Base-by-base conservation (phyloP, 2,329 filamentous ascomycete genomes). In the Neonectria ditissima region DNA sequence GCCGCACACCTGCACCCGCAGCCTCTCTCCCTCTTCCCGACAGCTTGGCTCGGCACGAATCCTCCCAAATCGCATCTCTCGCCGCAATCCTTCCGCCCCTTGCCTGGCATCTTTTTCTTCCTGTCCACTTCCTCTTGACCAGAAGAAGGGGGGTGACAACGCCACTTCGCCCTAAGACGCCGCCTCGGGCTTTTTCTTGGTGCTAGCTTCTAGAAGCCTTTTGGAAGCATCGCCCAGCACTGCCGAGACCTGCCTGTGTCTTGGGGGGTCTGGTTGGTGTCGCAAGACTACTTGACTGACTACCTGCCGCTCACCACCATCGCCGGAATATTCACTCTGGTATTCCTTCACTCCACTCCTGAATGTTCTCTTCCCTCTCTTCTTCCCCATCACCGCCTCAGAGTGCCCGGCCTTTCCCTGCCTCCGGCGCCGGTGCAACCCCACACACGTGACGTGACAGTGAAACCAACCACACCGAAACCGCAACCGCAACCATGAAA, bases 131-230 rank as follows among this genome's bases (percentile, higher is more conserved):
- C 4, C 6, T 32, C 11, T 13, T 32, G 5, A 5, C 13, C 16
- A 1, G 14, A 24, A 13, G 16, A 37, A 37, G 34, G 4, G 8
- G 16, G n/a, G 22, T 14, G n/a, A 55, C 48, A 61, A 50, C 51
- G 52, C 58, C 52, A 56, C 58, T 47, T 14, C 30, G 37, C n/a
- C n/a, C 37, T 16, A 9, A 39, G 37, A n/a, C 53, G 45, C 47
- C 47, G 10, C 30, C 44, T 24, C 39, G 26, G 65, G 61, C 67
- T 26, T 24, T 50, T 14, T 24, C 24, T 18, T 62, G 66, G 67
- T 10, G 8, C 28, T 14, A n/a, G 28, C 28, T 50, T 32, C 47
- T 9, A 32, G 28, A 50, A 32, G 26, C 47, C 9, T 50, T 50
- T 50, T 50, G n/a, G 28, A 50, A 50, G n/a, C 43, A 26, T 47